Conservation (phyloP, 1,284 basidiomycete species). For the Tetrapyrgos nigripes region DNA sequence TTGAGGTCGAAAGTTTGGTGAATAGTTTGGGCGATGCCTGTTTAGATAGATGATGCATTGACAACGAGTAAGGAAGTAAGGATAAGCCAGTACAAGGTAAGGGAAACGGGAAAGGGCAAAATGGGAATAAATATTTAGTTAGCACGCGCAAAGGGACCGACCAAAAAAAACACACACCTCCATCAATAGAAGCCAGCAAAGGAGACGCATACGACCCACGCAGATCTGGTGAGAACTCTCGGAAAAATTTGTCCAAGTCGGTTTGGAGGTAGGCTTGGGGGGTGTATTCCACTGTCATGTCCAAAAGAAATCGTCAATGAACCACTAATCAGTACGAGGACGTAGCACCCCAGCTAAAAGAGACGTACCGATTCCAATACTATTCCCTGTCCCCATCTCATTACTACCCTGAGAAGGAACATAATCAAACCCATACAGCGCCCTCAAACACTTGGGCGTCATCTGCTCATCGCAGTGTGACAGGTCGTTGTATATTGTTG, state of each 20-base stretch:
- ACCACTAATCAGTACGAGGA: constrained; percentile 19
- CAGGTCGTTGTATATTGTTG: constrained; percentile 33
- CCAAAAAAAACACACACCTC: no score
- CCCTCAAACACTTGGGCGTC: constrained; percentile 46
- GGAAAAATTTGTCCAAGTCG: constrained; percentile 54
- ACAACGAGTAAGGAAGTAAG: constrained; percentile 17
- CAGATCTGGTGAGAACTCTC: constrained; percentile 43
- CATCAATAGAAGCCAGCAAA: constrained; percentile 49
- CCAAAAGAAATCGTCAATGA: neutral
- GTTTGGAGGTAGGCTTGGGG: constrained; percentile 50
- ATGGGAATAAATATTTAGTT: no score
- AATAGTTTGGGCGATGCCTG: constrained; percentile 42
- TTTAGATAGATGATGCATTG: no score
- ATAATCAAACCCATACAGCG: constrained; percentile 46
- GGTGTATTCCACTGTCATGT: constrained; percentile 52
- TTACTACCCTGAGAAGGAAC: no score
- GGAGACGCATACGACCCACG: constrained; percentile 49
- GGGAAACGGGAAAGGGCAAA: no score
- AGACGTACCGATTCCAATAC: constrained; percentile 47
- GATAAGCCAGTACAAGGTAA: no score
- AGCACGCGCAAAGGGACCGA: no score
- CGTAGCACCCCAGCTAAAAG: no score
- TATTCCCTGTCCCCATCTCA: constrained; percentile 38
- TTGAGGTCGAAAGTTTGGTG: constrained; percentile 43
- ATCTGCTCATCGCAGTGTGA: constrained; percentile 45